Evolutionary conservation across 108 stramenopile species (phyloP).

Genomic region (Mayamaea pseudoterrestris): DNA sequence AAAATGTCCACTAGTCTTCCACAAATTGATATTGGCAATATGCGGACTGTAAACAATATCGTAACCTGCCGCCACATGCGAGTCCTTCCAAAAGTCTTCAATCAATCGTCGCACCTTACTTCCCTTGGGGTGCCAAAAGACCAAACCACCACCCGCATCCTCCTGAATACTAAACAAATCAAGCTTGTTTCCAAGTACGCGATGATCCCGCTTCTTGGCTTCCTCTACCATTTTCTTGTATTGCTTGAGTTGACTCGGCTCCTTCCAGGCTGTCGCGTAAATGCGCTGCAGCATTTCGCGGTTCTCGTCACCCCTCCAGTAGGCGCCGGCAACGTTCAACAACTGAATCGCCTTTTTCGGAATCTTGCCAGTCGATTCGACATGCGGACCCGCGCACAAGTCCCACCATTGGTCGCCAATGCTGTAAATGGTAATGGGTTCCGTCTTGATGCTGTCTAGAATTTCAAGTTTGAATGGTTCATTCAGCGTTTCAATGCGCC

Average conservation of each 20-base stretch:
- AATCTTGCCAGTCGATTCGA: constrained; percentile 75
- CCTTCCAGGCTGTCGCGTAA: constrained; percentile 95
- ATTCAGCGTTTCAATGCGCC: constrained; percentile 61
- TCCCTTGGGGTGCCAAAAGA: constrained; percentile 91
- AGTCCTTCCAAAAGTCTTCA: constrained; percentile 92
- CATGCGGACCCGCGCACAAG: constrained; percentile 95
- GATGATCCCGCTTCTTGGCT: constrained; percentile 96
- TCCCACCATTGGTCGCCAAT: constrained; percentile 98
- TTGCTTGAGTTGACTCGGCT: constrained; percentile 64
- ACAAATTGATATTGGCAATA: constrained; percentile 92
- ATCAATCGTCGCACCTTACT: constrained; percentile 76
- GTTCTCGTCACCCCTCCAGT: constrained; percentile 97
- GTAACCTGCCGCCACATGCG: constrained; percentile 73
- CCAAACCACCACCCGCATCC: constrained; percentile 71
- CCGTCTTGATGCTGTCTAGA: constrained; percentile 79
- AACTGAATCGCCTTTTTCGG: constrained; percentile 78
- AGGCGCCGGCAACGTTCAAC: constrained; percentile 91
- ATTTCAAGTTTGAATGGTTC: constrained; percentile 96
- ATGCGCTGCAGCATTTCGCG: constrained; percentile 88
- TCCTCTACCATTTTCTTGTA: constrained; percentile 89
- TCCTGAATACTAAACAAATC: constrained; percentile 94
- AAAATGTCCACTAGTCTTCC: constrained; percentile 98
- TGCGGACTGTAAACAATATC: constrained; percentile 96
- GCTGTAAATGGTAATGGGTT: constrained; percentile 93
- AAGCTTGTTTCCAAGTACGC: constrained; percentile 88